A percentile compares a stretch with the other conserved stretches of the same genome.
Evolutionary conservation across 306 rosid species (phyloP).

Genomic region (Erythrophleum fordii): DNA sequence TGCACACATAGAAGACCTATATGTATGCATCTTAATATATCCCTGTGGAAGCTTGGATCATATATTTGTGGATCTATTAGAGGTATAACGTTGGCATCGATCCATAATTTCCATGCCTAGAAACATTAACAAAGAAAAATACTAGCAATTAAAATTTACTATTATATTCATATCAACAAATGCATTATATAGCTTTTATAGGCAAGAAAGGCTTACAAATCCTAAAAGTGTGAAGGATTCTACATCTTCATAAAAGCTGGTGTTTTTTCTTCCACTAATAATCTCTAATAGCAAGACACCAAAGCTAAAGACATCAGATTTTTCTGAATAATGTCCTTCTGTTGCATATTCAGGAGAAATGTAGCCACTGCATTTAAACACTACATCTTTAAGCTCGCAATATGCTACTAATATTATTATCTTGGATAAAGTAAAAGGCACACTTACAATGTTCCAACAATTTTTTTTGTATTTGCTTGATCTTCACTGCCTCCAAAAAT

Average conservation of each 20-base stretch:
- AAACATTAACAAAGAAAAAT: not conserved
- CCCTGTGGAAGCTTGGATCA: not conserved
- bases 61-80: slow-evolving; percentile 33
- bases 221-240: not conserved
- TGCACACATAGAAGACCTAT: slow-evolving; percentile 42
- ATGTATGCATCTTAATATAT: slow-evolving; percentile 37
- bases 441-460: slow-evolving; percentile 19
- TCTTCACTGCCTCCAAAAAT: no score
- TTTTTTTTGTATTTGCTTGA: no score
- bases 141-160: no score
- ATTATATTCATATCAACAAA: not conserved
- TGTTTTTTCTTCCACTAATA: slow-evolving; percentile 16
- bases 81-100: not conserved
- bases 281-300: slow-evolving; percentile 23
- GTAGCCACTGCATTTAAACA: slow-evolving; percentile 27
- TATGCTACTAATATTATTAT: not conserved
- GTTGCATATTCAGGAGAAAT: no score
- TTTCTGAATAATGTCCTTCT: no score
- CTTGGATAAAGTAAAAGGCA: no score
- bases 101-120: slow-evolving; percentile 50
- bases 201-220: slow-evolving; percentile 16
- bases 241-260: not conserved
- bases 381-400: not conserved
- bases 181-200: not conserved
- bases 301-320: no score